Conservation (phyloP, 78 protist species). For the Dictyostelium citrinum region DNA sequence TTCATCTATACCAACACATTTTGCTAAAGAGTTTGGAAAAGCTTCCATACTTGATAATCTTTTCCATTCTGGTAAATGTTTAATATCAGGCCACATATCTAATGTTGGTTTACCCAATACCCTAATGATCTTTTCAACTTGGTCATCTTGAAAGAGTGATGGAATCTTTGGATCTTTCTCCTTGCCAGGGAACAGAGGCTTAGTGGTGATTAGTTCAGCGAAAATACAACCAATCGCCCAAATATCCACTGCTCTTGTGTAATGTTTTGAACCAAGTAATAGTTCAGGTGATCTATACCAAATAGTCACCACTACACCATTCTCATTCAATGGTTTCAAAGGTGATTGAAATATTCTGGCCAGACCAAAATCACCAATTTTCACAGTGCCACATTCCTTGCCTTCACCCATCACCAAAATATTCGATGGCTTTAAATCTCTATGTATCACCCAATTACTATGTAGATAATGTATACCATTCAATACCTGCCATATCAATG, state of each 20-base stretch:
- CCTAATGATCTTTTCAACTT: slow-evolving; percentile 80
- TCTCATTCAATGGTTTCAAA: slow-evolving; percentile 45
- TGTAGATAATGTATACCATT: slow-evolving; percentile 88
- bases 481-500: slow-evolving; percentile 82
- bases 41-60: not conserved
- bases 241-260: slow-evolving; percentile 91
- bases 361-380: slow-evolving; percentile 90
- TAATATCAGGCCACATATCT: slow-evolving; percentile 72
- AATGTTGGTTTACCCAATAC: slow-evolving; percentile 81
- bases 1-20: slow-evolving; percentile 36
- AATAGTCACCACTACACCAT: slow-evolving; percentile 94
- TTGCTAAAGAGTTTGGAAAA: slow-evolving; percentile 20
- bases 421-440: slow-evolving; percentile 87
- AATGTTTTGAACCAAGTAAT: slow-evolving; percentile 91
- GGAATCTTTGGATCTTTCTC: slow-evolving; percentile 62
- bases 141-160: slow-evolving; percentile 84
- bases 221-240: slow-evolving; percentile 95
- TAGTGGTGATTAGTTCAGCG: slow-evolving; percentile 84
- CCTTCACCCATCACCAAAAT: slow-evolving; percentile 88
- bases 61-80: slow-evolving; percentile 69
- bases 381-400: slow-evolving; percentile 72
- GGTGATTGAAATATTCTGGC: slow-evolving; percentile 88
- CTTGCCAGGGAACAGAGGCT: slow-evolving; percentile 86
- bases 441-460: slow-evolving; percentile 88
- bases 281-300: slow-evolving; percentile 97